Evolutionary conservation across 768 basidiomycete genomes (phyloP).

Genomic region (Solioccasus polychromus): DNA sequence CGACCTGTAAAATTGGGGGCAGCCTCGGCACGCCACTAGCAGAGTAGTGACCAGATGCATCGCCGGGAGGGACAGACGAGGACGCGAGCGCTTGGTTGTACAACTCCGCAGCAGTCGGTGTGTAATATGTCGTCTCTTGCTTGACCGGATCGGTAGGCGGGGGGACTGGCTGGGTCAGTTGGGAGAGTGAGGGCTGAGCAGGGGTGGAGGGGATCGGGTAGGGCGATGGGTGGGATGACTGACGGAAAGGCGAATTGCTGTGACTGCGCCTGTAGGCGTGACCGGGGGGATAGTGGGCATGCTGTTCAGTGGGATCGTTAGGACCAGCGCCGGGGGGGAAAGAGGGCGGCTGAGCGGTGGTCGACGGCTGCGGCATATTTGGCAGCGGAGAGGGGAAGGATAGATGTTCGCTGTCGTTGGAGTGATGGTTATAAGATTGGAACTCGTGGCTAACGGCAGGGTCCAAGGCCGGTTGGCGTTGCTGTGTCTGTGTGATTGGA

Average conservation of each 20-base stretch:
- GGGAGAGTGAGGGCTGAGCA: conserved; percentile 27
- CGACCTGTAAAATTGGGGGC: conserved; percentile 85
- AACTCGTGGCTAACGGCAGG: conserved; percentile 35
- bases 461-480: conserved; percentile 32
- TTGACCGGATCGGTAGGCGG: conserved; percentile 33
- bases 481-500: conserved; percentile 34
- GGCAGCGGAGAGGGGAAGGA: conserved; percentile 27
- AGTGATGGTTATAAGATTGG: conserved; percentile 31
- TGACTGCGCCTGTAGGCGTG: conserved; percentile 33
- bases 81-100: conserved; percentile 47
- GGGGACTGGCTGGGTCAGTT: conserved; percentile 19
- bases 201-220: conserved; percentile 35
- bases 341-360: conserved; percentile 37
- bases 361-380: conserved; percentile 31
- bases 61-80: conserved; percentile 20
- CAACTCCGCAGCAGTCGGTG: conserved; percentile 52
- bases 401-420: conserved; percentile 20
- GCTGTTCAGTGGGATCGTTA: conserved; percentile 32
- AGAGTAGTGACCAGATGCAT: conserved; percentile 30
- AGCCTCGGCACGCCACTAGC: conserved; percentile 46
- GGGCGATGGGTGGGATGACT: conserved; percentile 41
- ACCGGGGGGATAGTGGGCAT: conserved; percentile 34
- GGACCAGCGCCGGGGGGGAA: conserved; percentile 35
- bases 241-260: conserved; percentile 33
- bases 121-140: conserved; percentile 43